phyloP scores from a whole-genome alignment of 179 eudicot genomes.

The Camellia oleifera region DNA sequence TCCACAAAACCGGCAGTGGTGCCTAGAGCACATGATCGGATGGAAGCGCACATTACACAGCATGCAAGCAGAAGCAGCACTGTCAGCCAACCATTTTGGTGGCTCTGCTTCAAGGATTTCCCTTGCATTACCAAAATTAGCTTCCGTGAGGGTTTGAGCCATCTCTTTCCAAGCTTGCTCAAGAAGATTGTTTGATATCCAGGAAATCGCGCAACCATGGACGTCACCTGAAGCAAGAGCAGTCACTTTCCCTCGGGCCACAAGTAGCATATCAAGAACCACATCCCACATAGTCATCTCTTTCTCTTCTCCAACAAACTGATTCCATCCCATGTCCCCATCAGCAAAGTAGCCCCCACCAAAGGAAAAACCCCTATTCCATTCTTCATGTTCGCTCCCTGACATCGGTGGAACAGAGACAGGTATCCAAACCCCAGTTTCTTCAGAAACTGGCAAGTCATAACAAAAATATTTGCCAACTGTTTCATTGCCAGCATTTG shows the following conservation, averaged over 20 bases:
- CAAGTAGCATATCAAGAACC: constrained; percentile 58
- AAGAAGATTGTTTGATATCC: constrained; percentile 59
- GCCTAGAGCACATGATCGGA: constrained; percentile 90
- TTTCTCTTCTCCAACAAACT: constrained; percentile 61
- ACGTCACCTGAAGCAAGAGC: constrained; percentile 70
- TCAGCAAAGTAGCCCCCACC: constrained; percentile 67
- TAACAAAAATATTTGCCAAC: constrained; percentile 62
- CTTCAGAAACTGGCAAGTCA: constrained; percentile 69
- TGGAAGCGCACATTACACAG: constrained; percentile 76
- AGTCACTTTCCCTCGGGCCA: constrained; percentile 63
- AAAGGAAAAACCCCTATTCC: constrained; percentile 47
- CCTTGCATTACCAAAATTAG: constrained; percentile 51
- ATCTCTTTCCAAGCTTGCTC: constrained; percentile 92
- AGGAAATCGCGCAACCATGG: constrained; percentile 34
- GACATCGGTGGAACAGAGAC: constrained; percentile 85
- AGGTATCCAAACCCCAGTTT: constrained; percentile 89
- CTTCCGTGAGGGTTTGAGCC: constrained; percentile 88
- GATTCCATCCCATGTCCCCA: constrained; percentile 68
- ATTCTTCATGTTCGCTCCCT: constrained; percentile 41
- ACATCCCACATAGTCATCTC: constrained; percentile 92
- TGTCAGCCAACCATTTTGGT: constrained; percentile 93
- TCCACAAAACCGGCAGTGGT: constrained; percentile 94
- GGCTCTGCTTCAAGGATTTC: constrained; percentile 78
- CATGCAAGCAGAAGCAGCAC: constrained; percentile 85
- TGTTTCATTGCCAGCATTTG: constrained; percentile 20